Conservation (phyloP, 2,329 filamentous ascomycete genomes). For the Aspergillus niger region DNA sequence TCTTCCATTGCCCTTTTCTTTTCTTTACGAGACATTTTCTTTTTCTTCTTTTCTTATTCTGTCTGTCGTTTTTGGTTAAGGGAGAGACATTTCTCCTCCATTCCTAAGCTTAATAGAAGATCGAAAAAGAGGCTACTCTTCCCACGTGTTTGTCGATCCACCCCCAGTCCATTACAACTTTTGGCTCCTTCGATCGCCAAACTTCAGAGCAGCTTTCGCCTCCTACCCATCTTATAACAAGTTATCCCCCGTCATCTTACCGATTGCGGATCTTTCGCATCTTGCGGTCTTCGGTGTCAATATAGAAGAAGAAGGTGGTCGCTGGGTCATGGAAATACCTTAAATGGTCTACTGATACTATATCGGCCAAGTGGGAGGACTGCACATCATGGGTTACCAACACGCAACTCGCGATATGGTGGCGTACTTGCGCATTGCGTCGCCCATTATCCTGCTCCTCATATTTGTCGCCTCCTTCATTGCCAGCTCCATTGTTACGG, state of each 20-base stretch:
- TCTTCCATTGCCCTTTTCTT: slow-evolving; percentile 12
- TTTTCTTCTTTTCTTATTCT: slow-evolving; percentile 6
- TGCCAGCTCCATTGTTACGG: slow-evolving; percentile 59
- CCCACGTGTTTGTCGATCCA: slow-evolving; percentile 22
- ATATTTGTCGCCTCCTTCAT: slow-evolving; percentile 67
- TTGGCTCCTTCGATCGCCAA: slow-evolving; percentile 13
- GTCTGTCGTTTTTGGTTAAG: slow-evolving; percentile 14
- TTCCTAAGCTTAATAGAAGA: slow-evolving; percentile 10
- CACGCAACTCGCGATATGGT: slow-evolving; percentile 48
- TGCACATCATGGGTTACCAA: slow-evolving; percentile 38
- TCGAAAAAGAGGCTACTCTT: slow-evolving; percentile 6
- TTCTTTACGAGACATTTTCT: slow-evolving; percentile 10
- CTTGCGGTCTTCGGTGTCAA: slow-evolving; percentile 8
- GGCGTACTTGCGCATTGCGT: slow-evolving; percentile 57
- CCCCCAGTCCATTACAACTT: slow-evolving; percentile 10
- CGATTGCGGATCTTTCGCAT: not conserved
- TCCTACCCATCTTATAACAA: slow-evolving; percentile 12
- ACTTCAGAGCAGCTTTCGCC: slow-evolving; percentile 2
- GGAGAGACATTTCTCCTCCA: not conserved
- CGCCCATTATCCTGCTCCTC: slow-evolving; percentile 64
- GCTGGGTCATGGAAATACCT: slow-evolving; percentile 39
- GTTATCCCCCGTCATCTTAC: slow-evolving; percentile 2
- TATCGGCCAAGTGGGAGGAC: slow-evolving; percentile 23
- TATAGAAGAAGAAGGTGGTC: slow-evolving; percentile 14
- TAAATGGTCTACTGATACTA: slow-evolving; percentile 26